Base-by-base conservation (phyloP, 2,329 filamentous ascomycete genomes). In the Thelonectria olida region DNA sequence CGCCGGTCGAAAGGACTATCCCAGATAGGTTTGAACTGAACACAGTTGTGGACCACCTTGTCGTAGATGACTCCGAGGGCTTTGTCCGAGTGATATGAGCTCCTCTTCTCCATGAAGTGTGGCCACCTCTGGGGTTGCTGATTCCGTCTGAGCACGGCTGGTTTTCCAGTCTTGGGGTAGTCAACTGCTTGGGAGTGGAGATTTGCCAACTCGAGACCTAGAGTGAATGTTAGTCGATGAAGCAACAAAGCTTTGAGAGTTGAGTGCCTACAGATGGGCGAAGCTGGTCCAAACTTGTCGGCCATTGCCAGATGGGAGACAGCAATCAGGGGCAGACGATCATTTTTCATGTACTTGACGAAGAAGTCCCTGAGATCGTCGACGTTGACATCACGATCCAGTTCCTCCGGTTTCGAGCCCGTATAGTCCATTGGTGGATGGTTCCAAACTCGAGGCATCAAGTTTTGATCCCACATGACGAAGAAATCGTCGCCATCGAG, bases 401-500 rank as follows among this genome's bases (percentile, higher is more conserved):
- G 80, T 19, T 84, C 80, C 12, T 80, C 73, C 0, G 90, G 86
- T 42, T 82, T 80, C 0, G 87, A 81, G 0, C 88, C 81, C 0
- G 83, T 81, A 71, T 93, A 96, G 64, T 91, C 84, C 92, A 98
- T 97, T 0, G 96, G 90, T 1, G 84, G 79, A 31, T 86, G 81
- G 67, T 96, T 92, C 87, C 91, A 92, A 51, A 85, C 79, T 1
- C 76, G 66, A 0, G 92, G 92, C 23, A 96, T 81, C 7, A 99
- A 80, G 13, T 86, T 84, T 20, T 83, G 75, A 67, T 99, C 94
- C 95, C 96, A 99, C 45, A 97, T 90, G 5, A 98, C 88, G 56
- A 98, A 90, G 74, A 93, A 99, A 73, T 99, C 96, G 70, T 99
- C 96, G 0, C 96, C 96, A 72, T 99, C 96, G 0, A 99, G 84